A percentile compares a stretch with the other conserved stretches of the same genome.
Evolutionary conservation across 768 basidiomycete genomes (phyloP).

Genomic region (Brasilioporus rufonigricans): DNA sequence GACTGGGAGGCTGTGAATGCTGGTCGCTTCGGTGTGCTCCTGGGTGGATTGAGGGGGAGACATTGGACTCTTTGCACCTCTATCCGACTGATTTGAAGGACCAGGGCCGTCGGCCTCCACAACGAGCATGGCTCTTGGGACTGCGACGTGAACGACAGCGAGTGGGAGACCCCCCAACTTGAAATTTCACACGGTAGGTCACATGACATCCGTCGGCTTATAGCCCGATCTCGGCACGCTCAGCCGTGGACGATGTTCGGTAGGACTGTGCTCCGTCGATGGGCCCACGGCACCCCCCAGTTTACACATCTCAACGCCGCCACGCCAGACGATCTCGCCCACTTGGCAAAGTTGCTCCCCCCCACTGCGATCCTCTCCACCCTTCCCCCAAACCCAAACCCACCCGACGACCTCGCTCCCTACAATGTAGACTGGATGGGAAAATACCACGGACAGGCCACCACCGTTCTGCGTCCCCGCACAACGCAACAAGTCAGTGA

Average conservation of each 20-base stretch:
- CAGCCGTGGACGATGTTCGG: constrained; percentile 9
- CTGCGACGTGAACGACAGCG: background rate
- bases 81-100: background rate
- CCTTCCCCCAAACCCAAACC: constrained; percentile 44
- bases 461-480: constrained; percentile 86
- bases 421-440: constrained; percentile 97
- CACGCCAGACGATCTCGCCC: constrained; percentile 55
- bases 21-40: constrained; percentile 47
- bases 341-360: constrained; percentile 67
- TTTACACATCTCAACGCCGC: constrained; percentile 45
- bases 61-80: background rate
- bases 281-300: constrained; percentile 21
- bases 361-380: constrained; percentile 67
- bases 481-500: constrained; percentile 84
- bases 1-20: constrained; percentile 58
- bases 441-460: constrained; percentile 83
- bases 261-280: constrained; percentile 5
- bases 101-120: background rate
- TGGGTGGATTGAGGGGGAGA: constrained; percentile 26
- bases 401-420: constrained; percentile 63
- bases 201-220: no score
- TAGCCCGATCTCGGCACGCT: no score
- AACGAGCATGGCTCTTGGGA: constrained; percentile 1
- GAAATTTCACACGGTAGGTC: background rate
- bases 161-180: no score